phyloP scores from a whole-genome alignment of 768 basidiomycete species.

The Podaxis sp. region DNA sequence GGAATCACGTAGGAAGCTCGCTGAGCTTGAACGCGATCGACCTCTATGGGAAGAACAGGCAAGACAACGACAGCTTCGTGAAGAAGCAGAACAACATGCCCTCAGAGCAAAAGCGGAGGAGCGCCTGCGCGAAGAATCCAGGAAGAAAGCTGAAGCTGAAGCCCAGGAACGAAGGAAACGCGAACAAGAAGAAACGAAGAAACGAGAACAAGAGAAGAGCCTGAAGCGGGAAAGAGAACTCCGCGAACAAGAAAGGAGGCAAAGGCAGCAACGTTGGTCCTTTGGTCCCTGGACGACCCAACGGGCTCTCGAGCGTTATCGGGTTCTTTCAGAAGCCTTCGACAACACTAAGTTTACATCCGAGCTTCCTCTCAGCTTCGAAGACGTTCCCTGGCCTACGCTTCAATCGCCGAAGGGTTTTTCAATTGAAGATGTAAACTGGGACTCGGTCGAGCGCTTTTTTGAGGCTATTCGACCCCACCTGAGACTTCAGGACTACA shows the following conservation, averaged over 20 bases:
- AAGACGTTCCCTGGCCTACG: slow-evolving; percentile 77
- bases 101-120: slow-evolving; percentile 34
- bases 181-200: slow-evolving; percentile 31
- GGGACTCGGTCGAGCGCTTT: slow-evolving; percentile 70
- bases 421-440: slow-evolving; percentile 66
- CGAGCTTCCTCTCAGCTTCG: slow-evolving; percentile 54
- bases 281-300: slow-evolving; percentile 61
- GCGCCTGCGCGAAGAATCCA: slow-evolving; percentile 30
- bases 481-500: slow-evolving; percentile 64
- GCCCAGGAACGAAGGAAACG: slow-evolving; percentile 25
- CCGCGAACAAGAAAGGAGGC: slow-evolving; percentile 17
- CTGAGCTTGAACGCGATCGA: slow-evolving; percentile 62
- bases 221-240: slow-evolving; percentile 26
- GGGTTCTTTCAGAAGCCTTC: slow-evolving; percentile 57
- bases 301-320: slow-evolving; percentile 74
- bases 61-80: slow-evolving; percentile 41
- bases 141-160: slow-evolving; percentile 29
- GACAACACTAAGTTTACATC: slow-evolving; percentile 57
- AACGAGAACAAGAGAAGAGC: slow-evolving; percentile 23
- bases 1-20: slow-evolving; percentile 67
- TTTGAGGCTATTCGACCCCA: slow-evolving; percentile 52
- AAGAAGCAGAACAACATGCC: slow-evolving; percentile 43
- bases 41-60: slow-evolving; percentile 62
- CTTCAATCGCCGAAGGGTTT: slow-evolving; percentile 52
- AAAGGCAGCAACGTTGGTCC: slow-evolving; percentile 56